Percentiles rank a stretch among this genome's conserved stretches.
phyloP scores from a whole-genome alignment of 306 rosid genomes.

The Macrotyloma uniflorum region DNA sequence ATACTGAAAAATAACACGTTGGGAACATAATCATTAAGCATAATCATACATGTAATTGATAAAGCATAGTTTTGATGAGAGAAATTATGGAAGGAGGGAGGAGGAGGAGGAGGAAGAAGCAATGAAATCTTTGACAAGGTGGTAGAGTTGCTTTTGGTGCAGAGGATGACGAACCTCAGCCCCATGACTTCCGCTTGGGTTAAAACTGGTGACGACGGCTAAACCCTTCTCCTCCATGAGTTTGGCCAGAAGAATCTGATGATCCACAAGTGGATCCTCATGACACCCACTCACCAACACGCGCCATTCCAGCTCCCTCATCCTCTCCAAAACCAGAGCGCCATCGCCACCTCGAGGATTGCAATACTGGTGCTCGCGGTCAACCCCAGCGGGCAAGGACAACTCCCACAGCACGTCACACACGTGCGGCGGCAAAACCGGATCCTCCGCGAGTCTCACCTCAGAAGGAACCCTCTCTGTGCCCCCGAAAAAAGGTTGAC shows the following conservation, averaged over 20 bases:
- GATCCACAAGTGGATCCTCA: constrained; percentile 63
- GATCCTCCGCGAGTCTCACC: constrained; percentile 30
- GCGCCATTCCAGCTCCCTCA: constrained; percentile 41
- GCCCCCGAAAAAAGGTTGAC: constrained; percentile 58
- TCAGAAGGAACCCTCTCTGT: constrained; percentile 46
- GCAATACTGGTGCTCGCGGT: constrained; percentile 51
- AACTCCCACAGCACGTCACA: constrained; percentile 53
- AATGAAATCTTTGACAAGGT: constrained; percentile 31
- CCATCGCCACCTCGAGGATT: constrained; percentile 50
- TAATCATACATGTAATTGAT: too few species aligned
- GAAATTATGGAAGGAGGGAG: neutral
- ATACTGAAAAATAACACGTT: too few species aligned
- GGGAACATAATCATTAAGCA: too few species aligned
- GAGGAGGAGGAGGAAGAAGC: neutral
- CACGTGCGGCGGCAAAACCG: constrained; percentile 24
- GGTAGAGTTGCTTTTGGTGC: neutral
- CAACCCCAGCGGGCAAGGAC: constrained; percentile 51
- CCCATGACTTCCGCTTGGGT: constrained; percentile 45
- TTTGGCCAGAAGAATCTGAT: constrained; percentile 38
- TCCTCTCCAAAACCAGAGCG: constrained; percentile 12
- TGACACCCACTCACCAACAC: constrained; percentile 41
- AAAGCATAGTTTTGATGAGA: too few species aligned
- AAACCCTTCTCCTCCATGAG: constrained; percentile 45
- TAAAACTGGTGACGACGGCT: constrained; percentile 24
- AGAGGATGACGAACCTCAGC: constrained; percentile 8